Base-by-base conservation (phyloP, 768 basidiomycete genomes). In the Saitozyma podzolica region DNA sequence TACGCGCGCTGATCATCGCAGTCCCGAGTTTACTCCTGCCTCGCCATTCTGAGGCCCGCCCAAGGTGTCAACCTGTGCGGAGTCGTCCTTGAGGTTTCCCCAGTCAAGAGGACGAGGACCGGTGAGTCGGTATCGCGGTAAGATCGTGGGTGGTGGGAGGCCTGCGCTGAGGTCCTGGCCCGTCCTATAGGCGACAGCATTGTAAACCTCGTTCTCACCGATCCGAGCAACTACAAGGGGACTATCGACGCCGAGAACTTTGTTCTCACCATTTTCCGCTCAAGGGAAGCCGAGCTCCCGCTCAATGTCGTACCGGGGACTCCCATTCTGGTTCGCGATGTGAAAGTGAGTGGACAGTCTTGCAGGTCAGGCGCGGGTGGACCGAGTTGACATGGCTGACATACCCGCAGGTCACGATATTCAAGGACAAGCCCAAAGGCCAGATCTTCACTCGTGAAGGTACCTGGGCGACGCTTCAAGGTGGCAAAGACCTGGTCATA, bases 341-440 rank as follows among this genome's bases (percentile, higher is more conserved):
- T 71, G 14, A 67, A 41, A 41, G 67, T 68, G 19, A 59, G 67
- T 43, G 6, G 43, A 20, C 40, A 13, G 16, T n/a, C 13, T 8
- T 16, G 19, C 29, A 54, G 37, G 14, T 41, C 10, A 56, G 16
- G 13, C 51, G 41, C 20, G 16, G 19, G 2, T 40, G 65, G 29
- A 29, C 29, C 29, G 29, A 29, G 29, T 29, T 29, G 29, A 29
- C 2, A 5, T 29, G 29, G 5, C 54, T 50, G 16, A 49, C 56
- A n/a, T 13, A n/a, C 8, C 8, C 6, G 11, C 53, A 68, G 65
- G 45, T 71, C 6, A 57, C 50, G 1, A 43, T 20, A 13, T 74
- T 42, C 42, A 68, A 70, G 19, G 54, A 54, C 7, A 74, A 74
- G 49, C 64, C 62, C 37, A 74, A 74, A 48, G 72, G 65, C 17